Conservation (phyloP, 202 grass and related monocot genomes). For the Setaria italica region DNA sequence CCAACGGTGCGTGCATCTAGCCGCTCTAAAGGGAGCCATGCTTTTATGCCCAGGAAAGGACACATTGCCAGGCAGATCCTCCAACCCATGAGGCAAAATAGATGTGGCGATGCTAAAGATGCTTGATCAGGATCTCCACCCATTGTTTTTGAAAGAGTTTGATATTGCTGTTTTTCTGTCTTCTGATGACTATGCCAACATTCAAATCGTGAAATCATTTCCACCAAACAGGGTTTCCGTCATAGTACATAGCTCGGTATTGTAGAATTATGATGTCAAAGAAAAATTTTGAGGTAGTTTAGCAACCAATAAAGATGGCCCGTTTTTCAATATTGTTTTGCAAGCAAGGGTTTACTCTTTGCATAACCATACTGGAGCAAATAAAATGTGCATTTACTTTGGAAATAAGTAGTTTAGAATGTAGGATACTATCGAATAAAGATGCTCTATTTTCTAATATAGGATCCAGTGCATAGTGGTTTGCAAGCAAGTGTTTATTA, state of each 20-base stretch:
- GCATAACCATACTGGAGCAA: too few species aligned
- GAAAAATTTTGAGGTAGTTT: too few species aligned
- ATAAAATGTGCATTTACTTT: too few species aligned
- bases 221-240: not conserved
- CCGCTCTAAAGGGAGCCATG: not conserved
- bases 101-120: not conserved
- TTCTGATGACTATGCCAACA: not conserved
- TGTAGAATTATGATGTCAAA: too few species aligned
- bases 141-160: not conserved
- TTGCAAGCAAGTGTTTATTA: not conserved
- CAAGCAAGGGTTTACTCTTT: too few species aligned
- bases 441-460: not conserved
- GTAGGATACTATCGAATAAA: not conserved
- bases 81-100: not conserved
- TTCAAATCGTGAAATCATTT: not conserved
- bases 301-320: too few species aligned
- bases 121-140: not conserved
- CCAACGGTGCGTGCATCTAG: not conserved
- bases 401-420: not conserved
- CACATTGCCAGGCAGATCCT: not conserved
- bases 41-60: not conserved
- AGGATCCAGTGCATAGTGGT: not conserved
- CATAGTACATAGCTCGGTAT: too few species aligned
- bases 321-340: too few species aligned
- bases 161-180: not conserved